A percentile compares a stretch with the other conserved stretches of the same genome.
phyloP scores from a whole-genome alignment of 345 rosid species.

The Trapa incisa region DNA sequence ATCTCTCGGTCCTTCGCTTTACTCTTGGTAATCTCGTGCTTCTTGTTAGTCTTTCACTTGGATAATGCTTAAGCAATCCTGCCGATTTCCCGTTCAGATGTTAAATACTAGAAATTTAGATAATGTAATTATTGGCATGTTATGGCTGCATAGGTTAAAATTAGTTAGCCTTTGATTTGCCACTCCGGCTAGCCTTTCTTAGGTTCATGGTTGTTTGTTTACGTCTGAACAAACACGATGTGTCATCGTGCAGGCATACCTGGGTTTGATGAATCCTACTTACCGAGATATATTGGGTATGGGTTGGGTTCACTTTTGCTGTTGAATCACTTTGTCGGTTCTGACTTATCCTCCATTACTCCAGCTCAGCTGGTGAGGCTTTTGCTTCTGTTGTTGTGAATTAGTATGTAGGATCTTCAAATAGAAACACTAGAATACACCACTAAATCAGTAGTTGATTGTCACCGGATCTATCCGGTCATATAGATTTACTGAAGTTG shows the following conservation, averaged over 20 bases:
- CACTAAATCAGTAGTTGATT: neutral
- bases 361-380: slow-evolving; percentile 41
- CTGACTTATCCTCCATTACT: slow-evolving; percentile 23
- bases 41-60: neutral
- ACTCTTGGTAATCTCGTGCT: slow-evolving; percentile 39
- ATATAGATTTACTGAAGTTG: neutral
- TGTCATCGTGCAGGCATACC: slow-evolving; percentile 44
- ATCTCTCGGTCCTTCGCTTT: slow-evolving; percentile 85
- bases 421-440: no score
- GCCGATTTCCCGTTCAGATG: neutral
- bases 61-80: neutral
- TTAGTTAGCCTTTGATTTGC: neutral
- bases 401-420: neutral
- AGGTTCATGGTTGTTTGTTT: neutral
- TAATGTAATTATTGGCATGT: neutral
- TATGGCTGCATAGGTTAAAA: neutral
- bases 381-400: neutral
- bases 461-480: neutral
- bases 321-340: slow-evolving; percentile 41
- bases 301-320: slow-evolving; percentile 82
- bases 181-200: neutral
- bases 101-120: neutral
- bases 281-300: slow-evolving; percentile 88
- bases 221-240: neutral
- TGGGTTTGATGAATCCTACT: slow-evolving; percentile 78